Base-by-base conservation (phyloP, 139 green algal genomes). In the Micractinium sp. region DNA sequence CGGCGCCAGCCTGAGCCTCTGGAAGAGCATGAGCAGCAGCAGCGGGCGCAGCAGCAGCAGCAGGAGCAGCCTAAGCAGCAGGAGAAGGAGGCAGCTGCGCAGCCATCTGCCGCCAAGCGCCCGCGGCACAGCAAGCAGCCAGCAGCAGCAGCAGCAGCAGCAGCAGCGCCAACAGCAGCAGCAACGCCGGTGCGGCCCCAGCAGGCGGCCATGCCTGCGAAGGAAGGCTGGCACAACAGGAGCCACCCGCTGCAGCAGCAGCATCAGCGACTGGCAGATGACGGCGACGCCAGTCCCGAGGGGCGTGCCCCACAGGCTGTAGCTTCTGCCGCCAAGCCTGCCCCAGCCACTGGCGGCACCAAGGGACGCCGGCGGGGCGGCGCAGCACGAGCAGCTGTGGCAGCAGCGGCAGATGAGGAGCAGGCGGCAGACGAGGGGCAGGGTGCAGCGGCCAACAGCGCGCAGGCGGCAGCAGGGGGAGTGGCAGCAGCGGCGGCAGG, bases 181-280 rank as follows among this genome's bases (percentile, higher is more conserved):
- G 20, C 63, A 12, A 27, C 63, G 63, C 22, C 63, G 63, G 63
- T 27, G 22, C 7, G 20, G n/a, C n/a, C 12, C 29, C 79, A 14
- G 41, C 79, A 75, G 61, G 3, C 3, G 13, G 27, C 29, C 33
- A 18, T 78, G 61, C 35, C 82, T 18, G 82, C 82, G 18, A 60
- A 63, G 36, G 82, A 76, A 18, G 82, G 82, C 61, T 87, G 82
- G 82, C 82, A 87, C 61, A 7, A 33, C 4, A 29, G 60, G 14
- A 3, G 61, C 20, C 80, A 73, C 27, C 53, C 20, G 14, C 53
- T 35, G 81, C 82, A 77, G 61, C 82, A 38, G 61, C 19, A 61
- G 47, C 23, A 14, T 23, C 47, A 38, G 35, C 27, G n/a, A 27
- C 16, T 33, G 14, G 33, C 33, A 31, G 74, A 5, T 14, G 63